Conservation (phyloP, 495 filamentous ascomycete species). For the Tuber umbilicatum region DNA sequence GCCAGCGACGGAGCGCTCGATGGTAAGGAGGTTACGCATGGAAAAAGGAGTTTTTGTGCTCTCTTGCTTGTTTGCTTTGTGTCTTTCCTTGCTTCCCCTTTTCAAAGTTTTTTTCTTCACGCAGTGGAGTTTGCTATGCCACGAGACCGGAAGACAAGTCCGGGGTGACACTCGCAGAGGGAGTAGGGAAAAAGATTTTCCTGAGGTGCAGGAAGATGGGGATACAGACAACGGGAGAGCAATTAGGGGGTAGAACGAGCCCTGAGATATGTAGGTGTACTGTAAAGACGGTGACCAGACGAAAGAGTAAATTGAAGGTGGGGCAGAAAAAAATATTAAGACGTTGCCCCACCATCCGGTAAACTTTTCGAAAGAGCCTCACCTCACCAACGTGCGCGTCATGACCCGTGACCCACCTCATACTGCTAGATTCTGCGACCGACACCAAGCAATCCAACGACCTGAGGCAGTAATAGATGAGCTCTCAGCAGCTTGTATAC, state of each 20-base stretch:
- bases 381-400: neutral
- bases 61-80: neutral
- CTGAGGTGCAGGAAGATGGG: neutral
- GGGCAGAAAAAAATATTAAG: neutral
- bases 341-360: neutral
- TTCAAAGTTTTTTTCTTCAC: neutral
- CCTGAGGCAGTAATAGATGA: neutral
- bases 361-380: conserved; percentile 1
- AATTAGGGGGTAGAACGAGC: neutral
- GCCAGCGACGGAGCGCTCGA: conserved; percentile 58
- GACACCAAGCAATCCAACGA: neutral
- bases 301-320: neutral
- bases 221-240: neutral
- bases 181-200: neutral
- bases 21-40: conserved; percentile 72
- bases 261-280: neutral
- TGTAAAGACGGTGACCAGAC: neutral
- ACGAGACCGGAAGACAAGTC: neutral
- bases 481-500: neutral
- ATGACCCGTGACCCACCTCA: neutral
- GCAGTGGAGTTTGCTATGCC: neutral
- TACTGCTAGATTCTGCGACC: neutral
- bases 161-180: neutral
- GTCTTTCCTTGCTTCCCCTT: neutral
- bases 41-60: neutral